Base-by-base conservation (phyloP, 2,329 filamentous ascomycete species). In the Pseudogymnoascus sp. region DNA sequence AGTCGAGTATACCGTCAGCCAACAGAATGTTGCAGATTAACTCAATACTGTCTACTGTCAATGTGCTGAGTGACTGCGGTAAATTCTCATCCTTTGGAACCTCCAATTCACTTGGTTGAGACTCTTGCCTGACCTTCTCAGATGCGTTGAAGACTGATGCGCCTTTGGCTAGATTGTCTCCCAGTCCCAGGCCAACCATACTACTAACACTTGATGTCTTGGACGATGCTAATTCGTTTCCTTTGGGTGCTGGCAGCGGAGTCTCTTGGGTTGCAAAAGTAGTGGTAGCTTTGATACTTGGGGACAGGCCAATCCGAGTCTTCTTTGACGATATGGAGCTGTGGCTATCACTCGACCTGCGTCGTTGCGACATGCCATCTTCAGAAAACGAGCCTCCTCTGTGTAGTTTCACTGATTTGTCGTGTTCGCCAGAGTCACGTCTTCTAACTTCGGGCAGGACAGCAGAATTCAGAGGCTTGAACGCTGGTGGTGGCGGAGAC, bases 371-470 rank as follows among this genome's bases (percentile, higher is more conserved):
- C 29, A 60, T 18, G 14, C 36, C 36, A 40, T 60, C 57, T 14
- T 60, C 57, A 10, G 57, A 23, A 60, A 60, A 60, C 16, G 57
- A 60, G 36, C 36, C 11, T 40, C 31, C 31, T 60, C 57, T 60
- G 36, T 36, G 31, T 36, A 60, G 57, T 11, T 60, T 60, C 5
- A 60, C 31, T 14, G 57, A 36, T 60, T 60, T 60, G 16, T 40
- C 57, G 18, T 37, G 57, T 14, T 60, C 57, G 57, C 31, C 31
- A 37, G 31, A 40, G 31, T 60, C 57, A 18, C 57, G 57, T 14
- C 57, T 31, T 18, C 57, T 60, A 37, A 60, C 36, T 36, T 60
- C 57, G 6, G 57, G 57, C 14, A 60, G 31, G 12, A 31, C 47
- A 31, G 47, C 23, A 29, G 47, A 54, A 54, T 54, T 54, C 26